Evolutionary conservation across 2,329 filamentous ascomycete genomes (phyloP).

Genomic region (Curvularia verruculosa): DNA sequence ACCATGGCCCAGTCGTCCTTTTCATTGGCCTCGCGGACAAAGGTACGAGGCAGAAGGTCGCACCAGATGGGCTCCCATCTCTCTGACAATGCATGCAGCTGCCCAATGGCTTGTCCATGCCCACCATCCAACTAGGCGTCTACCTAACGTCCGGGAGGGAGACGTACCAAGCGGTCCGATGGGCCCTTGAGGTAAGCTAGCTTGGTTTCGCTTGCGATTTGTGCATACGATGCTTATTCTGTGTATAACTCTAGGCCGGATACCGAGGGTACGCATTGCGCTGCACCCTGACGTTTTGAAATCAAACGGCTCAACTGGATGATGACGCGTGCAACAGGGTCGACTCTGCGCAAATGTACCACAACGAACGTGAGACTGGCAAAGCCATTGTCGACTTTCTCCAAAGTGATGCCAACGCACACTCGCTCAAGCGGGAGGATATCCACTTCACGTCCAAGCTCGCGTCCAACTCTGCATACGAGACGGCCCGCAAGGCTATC

Average conservation of each 20-base stretch:
- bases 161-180: slow-evolving; percentile 63
- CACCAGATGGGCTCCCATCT: slow-evolving; percentile 11
- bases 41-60: slow-evolving; percentile 31
- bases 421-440: slow-evolving; percentile 67
- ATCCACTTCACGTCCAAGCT: slow-evolving; percentile 84
- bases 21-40: slow-evolving; percentile 53
- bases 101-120: slow-evolving; percentile 69
- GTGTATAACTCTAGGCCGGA: slow-evolving; percentile 47
- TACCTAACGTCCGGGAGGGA: slow-evolving; percentile 72
- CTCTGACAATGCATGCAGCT: slow-evolving; percentile 38
- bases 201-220: slow-evolving; percentile 9
- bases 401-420: slow-evolving; percentile 53
- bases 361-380: slow-evolving; percentile 75
- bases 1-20: slow-evolving; percentile 45
- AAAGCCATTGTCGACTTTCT: slow-evolving; percentile 67
- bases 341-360: slow-evolving; percentile 69
- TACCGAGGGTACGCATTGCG: slow-evolving; percentile 51
- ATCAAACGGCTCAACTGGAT: slow-evolving; percentile 31
- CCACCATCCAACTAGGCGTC: slow-evolving; percentile 74
- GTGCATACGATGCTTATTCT: slow-evolving; percentile 17
- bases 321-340: slow-evolving; percentile 46
- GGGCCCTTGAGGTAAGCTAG: slow-evolving; percentile 59
- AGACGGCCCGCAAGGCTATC: slow-evolving; percentile 70
- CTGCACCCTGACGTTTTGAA: neutral
- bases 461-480: slow-evolving; percentile 69